These are phyloP conservation scores for Trypanosoma scelopori DNA, from an alignment of 208 protist genomes.

Conservation along the genomic window DNA sequence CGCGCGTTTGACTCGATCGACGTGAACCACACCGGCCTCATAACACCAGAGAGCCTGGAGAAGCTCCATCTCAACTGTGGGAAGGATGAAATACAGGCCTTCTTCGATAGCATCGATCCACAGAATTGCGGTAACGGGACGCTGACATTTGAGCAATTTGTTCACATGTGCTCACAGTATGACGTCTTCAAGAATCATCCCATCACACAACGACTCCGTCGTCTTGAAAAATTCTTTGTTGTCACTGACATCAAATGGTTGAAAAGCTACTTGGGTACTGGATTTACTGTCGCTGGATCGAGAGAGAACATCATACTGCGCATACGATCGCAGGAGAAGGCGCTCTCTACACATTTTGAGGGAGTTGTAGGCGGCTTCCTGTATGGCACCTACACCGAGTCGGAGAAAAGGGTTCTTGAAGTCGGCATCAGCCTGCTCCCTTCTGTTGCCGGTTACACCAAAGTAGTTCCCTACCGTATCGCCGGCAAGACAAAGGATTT, in stretches of 20 bases:
- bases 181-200: slow-evolving; percentile 85
- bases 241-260: slow-evolving; percentile 64
- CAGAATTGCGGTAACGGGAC: slow-evolving; percentile 33
- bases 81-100: slow-evolving; percentile 56
- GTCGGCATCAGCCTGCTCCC: slow-evolving; percentile 72
- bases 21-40: slow-evolving; percentile 72
- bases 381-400: slow-evolving; percentile 60
- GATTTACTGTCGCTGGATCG: slow-evolving; percentile 80
- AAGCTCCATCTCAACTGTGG: slow-evolving; percentile 61
- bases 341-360: slow-evolving; percentile 66
- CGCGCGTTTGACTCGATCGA: slow-evolving; percentile 83
- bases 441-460: slow-evolving; percentile 72
- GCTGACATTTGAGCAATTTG: slow-evolving; percentile 86
- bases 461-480: slow-evolving; percentile 84
- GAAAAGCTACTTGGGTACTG: slow-evolving; percentile 63
- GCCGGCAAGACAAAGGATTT: slow-evolving; percentile 78
- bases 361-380: slow-evolving; percentile 60
- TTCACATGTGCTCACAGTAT: slow-evolving; percentile 66
- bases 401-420: slow-evolving; percentile 60
- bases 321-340: slow-evolving; percentile 51
- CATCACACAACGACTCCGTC: slow-evolving; percentile 68
- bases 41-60: slow-evolving; percentile 75
- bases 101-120: slow-evolving; percentile 70
- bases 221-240: slow-evolving; percentile 76
- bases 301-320: slow-evolving; percentile 72